These are phyloP conservation scores for Lophiotrema nucula DNA, from an alignment of 495 filamentous ascomycete species.

Conservation along the genomic window DNA sequence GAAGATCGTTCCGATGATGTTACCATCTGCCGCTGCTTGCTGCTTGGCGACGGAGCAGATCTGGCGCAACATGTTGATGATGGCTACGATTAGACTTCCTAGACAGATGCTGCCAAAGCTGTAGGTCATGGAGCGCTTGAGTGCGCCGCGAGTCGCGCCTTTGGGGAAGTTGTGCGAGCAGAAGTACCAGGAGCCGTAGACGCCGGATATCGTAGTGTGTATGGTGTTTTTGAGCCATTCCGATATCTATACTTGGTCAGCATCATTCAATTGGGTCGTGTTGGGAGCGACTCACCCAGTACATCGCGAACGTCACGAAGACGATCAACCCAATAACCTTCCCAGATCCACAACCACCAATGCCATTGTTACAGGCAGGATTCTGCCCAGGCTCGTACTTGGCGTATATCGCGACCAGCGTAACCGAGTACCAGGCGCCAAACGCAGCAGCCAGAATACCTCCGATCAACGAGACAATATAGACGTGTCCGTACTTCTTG, in stretches of 20 bases:
- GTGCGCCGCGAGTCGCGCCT: constrained; percentile 72
- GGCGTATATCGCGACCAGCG: constrained; percentile 67
- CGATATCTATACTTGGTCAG: constrained; percentile 46
- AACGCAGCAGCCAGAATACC: constrained; percentile 73
- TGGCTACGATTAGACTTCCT: constrained; percentile 79
- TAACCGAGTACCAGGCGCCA: constrained; percentile 60
- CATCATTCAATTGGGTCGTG: neutral
- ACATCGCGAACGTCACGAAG: constrained; percentile 84
- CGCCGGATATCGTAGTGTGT: constrained; percentile 80
- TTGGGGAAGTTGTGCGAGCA: constrained; percentile 66
- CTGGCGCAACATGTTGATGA: constrained; percentile 81
- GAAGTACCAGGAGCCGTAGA: constrained; percentile 95
- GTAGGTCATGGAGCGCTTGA: constrained; percentile 77
- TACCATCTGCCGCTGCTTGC: constrained; percentile 62
- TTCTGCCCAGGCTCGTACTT: constrained; percentile 72
- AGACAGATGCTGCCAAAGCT: constrained; percentile 88
- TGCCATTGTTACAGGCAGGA: constrained; percentile 61
- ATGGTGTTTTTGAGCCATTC: constrained; percentile 92
- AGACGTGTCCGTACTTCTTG: constrained; percentile 78
- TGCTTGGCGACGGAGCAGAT: constrained; percentile 70
- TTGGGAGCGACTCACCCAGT: constrained; percentile 74
- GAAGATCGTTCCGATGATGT: constrained; percentile 62
- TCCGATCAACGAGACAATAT: constrained; percentile 77
- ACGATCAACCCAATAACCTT: constrained; percentile 81
- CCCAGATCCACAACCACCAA: constrained; percentile 67